These are phyloP conservation scores for Chaetomium sp. DNA, from an alignment of 2,329 filamentous ascomycete species.

Conservation along the genomic window DNA sequence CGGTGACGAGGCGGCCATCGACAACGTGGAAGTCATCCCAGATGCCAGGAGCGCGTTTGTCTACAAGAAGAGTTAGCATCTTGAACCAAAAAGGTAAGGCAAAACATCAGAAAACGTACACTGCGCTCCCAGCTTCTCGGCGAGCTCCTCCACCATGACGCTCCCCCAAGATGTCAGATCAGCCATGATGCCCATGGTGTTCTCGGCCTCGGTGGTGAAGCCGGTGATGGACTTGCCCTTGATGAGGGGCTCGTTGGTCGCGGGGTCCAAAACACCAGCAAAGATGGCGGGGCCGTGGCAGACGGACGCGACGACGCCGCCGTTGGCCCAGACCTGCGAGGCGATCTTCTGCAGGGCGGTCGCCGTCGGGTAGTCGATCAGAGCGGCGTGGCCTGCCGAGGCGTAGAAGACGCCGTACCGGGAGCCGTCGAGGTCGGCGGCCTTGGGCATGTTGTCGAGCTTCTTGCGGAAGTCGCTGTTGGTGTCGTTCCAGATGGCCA, in stretches of 20 bases:
- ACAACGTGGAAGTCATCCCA: constrained; percentile 14
- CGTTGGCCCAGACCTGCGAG: neutral
- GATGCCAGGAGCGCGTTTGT: constrained; percentile 5
- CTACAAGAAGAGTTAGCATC: neutral
- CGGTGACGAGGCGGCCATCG: neutral
- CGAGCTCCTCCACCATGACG: neutral
- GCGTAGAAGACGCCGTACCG: constrained; percentile 7
- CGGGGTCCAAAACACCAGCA: neutral
- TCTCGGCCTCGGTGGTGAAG: constrained; percentile 10
- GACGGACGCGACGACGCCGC: neutral
- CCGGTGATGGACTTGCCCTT: constrained; percentile 2
- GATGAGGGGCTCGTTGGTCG: neutral
- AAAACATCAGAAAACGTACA: neutral
- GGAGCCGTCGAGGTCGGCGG: neutral
- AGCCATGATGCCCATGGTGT: constrained; percentile 1
- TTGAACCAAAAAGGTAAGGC: neutral
- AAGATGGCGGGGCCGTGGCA: constrained; percentile 3
- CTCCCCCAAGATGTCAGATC: neutral
- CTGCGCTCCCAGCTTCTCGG: constrained; percentile 1
- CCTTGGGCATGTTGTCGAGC: constrained; percentile 10
- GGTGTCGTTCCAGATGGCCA: constrained; percentile 13
- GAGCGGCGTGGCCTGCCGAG: constrained; percentile 5
- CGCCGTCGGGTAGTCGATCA: constrained; percentile 10
- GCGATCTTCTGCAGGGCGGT: neutral
- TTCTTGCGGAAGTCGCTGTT: constrained; percentile 7